phyloP scores from a whole-genome alignment of 2,329 filamentous ascomycete genomes.

The Diaporthe eres region DNA sequence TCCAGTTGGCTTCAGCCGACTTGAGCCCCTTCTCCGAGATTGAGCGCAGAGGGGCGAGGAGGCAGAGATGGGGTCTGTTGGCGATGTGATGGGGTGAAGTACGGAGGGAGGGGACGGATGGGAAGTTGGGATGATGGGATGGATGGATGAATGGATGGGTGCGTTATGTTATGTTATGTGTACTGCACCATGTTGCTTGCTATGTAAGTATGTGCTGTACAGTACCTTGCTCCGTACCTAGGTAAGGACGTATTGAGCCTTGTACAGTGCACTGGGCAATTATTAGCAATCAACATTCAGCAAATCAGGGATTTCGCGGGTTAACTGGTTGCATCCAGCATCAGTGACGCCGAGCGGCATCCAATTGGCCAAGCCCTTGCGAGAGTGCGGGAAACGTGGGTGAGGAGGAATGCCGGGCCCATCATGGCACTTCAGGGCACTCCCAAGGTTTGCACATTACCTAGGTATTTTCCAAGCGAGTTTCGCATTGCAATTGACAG shows the following conservation, averaged over 20 bases:
- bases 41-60: neutral
- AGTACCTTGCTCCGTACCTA: neutral
- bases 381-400: conserved; percentile 1
- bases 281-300: conserved; percentile 19
- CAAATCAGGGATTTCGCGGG: conserved; percentile 4
- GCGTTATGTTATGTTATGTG: conserved; percentile 10
- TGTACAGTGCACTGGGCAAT: conserved; percentile 1
- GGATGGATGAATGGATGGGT: neutral
- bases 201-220: conserved; percentile 7
- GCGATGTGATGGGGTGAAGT: neutral
- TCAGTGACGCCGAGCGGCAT: neutral
- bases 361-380: conserved; percentile 12
- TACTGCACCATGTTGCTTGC: conserved; percentile 12
- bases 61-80: neutral
- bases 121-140: neutral
- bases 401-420: neutral
- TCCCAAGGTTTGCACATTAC: neutral
- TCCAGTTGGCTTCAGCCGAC: neutral
- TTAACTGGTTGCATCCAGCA: conserved; percentile 5
- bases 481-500: neutral
- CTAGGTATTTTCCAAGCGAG: neutral
- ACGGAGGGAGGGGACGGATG: neutral
- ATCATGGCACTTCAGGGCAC: neutral
- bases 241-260: conserved; percentile 4
- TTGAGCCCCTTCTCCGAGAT: neutral